Evolutionary conservation across 495 filamentous ascomycete species (phyloP).

Genomic region (Tricharina praecox): DNA sequence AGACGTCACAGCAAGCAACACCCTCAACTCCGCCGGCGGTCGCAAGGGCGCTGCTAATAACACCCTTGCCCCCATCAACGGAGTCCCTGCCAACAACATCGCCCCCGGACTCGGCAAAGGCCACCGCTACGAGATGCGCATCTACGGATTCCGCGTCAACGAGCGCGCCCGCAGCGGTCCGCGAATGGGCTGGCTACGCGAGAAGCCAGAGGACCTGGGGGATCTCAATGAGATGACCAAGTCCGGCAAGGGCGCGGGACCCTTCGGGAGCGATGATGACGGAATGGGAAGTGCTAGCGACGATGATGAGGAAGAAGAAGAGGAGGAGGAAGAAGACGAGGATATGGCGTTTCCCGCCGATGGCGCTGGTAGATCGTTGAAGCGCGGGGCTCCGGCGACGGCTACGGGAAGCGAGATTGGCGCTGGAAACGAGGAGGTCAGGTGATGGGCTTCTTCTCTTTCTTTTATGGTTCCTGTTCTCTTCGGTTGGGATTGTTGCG

Average conservation of each 20-base stretch:
- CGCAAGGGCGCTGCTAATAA: slow-evolving; percentile 24
- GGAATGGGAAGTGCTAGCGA: slow-evolving; percentile 15
- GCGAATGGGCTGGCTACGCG: slow-evolving; percentile 88
- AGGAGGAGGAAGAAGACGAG: slow-evolving; percentile 32
- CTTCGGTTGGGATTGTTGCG: not conserved
- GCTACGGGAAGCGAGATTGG: not conserved
- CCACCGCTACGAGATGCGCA: slow-evolving; percentile 81
- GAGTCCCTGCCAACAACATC: slow-evolving; percentile 63
- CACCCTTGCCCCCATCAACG: slow-evolving; percentile 49
- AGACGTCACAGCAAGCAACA: slow-evolving; percentile 28
- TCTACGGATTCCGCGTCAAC: slow-evolving; percentile 89
- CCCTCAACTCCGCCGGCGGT: slow-evolving; percentile 31
- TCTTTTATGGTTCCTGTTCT: not conserved
- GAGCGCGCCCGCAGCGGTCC: slow-evolving; percentile 75
- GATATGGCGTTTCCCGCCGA: slow-evolving; percentile 8
- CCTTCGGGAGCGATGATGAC: slow-evolving; percentile 17
- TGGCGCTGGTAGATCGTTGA: slow-evolving; percentile 5
- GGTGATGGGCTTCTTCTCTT: not conserved
- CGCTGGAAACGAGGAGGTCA: not conserved
- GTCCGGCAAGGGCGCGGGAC: slow-evolving; percentile 27
- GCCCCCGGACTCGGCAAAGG: slow-evolving; percentile 69
- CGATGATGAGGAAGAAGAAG: slow-evolving; percentile 33
- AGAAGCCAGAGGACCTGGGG: slow-evolving; percentile 58
- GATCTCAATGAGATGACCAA: slow-evolving; percentile 64
- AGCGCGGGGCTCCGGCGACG: not conserved